These are phyloP conservation scores for Apiosordaria backusii DNA, from an alignment of 495 filamentous ascomycete genomes.

Conservation along the genomic window DNA sequence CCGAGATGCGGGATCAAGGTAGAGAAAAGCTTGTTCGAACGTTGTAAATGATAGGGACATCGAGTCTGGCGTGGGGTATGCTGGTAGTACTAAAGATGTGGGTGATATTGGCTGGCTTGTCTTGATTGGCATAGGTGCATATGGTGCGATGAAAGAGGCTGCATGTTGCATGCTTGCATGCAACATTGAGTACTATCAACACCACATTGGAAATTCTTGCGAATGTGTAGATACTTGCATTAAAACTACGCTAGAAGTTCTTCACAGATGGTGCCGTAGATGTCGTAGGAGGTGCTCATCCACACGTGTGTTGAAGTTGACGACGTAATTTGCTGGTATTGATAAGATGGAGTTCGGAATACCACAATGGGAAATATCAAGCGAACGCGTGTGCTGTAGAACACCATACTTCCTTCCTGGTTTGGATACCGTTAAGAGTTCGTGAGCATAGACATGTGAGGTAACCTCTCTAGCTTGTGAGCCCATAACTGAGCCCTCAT, in stretches of 20 bases:
- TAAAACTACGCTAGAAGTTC: neutral
- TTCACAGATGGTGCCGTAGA: neutral
- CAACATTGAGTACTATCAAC: neutral
- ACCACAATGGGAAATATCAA: neutral
- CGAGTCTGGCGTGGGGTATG: neutral
- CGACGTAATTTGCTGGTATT: neutral
- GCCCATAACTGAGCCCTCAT: neutral
- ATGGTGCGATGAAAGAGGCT: neutral
- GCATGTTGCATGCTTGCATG: neutral
- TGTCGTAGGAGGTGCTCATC: neutral
- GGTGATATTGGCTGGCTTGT: neutral
- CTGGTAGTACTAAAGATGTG: neutral
- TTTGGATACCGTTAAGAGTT: neutral
- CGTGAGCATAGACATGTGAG: neutral
- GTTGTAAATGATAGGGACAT: neutral
- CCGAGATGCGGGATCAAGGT: neutral
- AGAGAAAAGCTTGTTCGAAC: neutral
- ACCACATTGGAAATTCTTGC: neutral
- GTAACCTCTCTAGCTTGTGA: neutral
- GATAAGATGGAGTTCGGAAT: neutral
- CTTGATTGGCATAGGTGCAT: neutral
- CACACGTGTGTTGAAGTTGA: neutral
- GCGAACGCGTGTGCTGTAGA: neutral
- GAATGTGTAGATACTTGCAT: constrained; percentile 1
- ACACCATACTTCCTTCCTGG: neutral